These are phyloP conservation scores for Ceratocystiopsis sp. DNA, from an alignment of 2,329 filamentous ascomycete species.

Conservation along the genomic window DNA sequence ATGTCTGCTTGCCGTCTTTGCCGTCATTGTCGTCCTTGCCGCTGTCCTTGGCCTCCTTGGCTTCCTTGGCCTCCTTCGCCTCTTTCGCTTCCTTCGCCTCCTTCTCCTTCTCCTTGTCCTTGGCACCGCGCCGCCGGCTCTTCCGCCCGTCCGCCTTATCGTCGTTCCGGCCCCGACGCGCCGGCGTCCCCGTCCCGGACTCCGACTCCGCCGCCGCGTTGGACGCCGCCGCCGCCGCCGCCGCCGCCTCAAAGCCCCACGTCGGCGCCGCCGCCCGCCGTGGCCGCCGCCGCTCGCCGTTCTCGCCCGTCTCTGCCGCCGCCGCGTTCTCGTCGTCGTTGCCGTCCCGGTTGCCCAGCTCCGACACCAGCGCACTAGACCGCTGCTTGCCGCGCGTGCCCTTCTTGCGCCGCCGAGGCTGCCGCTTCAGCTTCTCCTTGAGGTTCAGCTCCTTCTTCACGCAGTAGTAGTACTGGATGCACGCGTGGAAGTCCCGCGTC, in stretches of 20 bases:
- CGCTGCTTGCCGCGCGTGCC: constrained; percentile 38
- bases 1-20: constrained; percentile 18
- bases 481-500: constrained; percentile 56
- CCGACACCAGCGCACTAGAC: constrained; percentile 48
- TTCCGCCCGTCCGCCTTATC: constrained; percentile 12
- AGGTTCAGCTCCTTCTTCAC: constrained; percentile 60
- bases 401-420: constrained; percentile 41
- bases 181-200: constrained; percentile 40
- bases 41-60: constrained; percentile 18
- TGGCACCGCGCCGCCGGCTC: constrained; percentile 23
- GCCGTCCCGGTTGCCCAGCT: constrained; percentile 43
- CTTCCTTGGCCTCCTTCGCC: constrained; percentile 17
- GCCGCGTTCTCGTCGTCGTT: constrained; percentile 34
- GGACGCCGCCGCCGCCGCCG: constrained; percentile 33
- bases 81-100: constrained; percentile 14
- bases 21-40: constrained; percentile 16
- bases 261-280: constrained; percentile 52
- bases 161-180: constrained; percentile 25
- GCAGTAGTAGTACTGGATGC: constrained; percentile 75
- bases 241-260: constrained; percentile 46
- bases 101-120: constrained; percentile 21
- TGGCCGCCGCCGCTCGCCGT: constrained; percentile 42
- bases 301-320: constrained; percentile 33
- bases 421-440: constrained; percentile 57
- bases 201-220: constrained; percentile 36